Evolutionary conservation across 2,329 filamentous ascomycete genomes (phyloP).

Genomic region (Aspergillus latus): DNA sequence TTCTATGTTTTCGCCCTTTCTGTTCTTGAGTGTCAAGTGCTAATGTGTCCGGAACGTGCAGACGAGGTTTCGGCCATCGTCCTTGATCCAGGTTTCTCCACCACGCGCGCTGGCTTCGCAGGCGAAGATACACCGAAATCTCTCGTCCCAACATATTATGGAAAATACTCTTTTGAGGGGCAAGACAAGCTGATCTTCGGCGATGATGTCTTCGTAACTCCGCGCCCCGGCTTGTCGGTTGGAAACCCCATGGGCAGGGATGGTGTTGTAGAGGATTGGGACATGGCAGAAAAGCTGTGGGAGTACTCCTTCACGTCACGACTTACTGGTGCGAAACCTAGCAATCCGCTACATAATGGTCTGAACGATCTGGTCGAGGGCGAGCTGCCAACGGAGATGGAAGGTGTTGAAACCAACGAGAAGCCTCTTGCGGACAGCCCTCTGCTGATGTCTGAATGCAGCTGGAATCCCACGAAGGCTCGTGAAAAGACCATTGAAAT

Average conservation of each 20-base stretch:
- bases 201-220: slow-evolving; percentile 83
- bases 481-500: slow-evolving; percentile 94
- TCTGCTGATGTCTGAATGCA: slow-evolving; percentile 87
- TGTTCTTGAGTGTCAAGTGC: neutral
- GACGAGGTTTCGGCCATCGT: slow-evolving; percentile 98
- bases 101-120: slow-evolving; percentile 90
- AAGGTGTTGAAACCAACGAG: slow-evolving; percentile 62
- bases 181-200: slow-evolving; percentile 70
- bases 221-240: slow-evolving; percentile 74
- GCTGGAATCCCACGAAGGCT: slow-evolving; percentile 85
- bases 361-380: slow-evolving; percentile 67
- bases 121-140: slow-evolving; percentile 97
- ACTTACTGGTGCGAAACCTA: slow-evolving; percentile 73
- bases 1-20: neutral
- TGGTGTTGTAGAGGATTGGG: slow-evolving; percentile 94
- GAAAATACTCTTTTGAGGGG: slow-evolving; percentile 54
- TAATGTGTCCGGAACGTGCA: slow-evolving; percentile 40
- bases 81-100: slow-evolving; percentile 89
- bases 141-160: slow-evolving; percentile 88
- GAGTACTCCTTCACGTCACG: slow-evolving; percentile 88
- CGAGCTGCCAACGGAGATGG: slow-evolving; percentile 60
- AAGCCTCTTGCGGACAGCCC: slow-evolving; percentile 87
- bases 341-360: slow-evolving; percentile 71
- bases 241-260: slow-evolving; percentile 90
- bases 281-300: slow-evolving; percentile 84